Base-by-base conservation (phyloP, 2,329 filamentous ascomycete genomes). In the Monosporascus sp. region DNA sequence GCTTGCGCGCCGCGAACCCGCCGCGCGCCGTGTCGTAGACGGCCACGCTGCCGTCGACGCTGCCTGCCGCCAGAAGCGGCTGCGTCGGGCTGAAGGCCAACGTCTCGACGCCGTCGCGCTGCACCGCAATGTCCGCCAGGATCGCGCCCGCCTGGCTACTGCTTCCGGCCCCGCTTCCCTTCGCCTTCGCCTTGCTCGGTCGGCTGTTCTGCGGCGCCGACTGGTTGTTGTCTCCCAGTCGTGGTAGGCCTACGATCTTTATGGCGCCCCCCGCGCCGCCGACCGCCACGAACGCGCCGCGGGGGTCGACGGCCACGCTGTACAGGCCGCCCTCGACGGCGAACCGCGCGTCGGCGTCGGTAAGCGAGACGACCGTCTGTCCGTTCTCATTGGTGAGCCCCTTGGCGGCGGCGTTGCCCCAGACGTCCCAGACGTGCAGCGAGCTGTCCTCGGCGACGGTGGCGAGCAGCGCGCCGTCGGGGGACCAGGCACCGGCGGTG, bases 381-480 rank as follows among this genome's bases (percentile, higher is more conserved):
- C 80, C 79, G 61, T 81, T 81, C 60, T 79, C 75, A 52, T 73
- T 73, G 48, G 72, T 69, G 8, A 82, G 66, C 35, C 73, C 74
- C 61, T 74, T 73, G 44, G 76, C 86, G 3, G 87, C 86, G 1
- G 89, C 89, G 22, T 85, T 81, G 48, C 90, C 89, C 73, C 91
- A 96, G 15, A 92, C 87, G 66, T 97, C 94, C 83, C 90, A 97
- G 24, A 96, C 92, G 69, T 92, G 93, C 54, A 99, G 79, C 62
- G 86, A 92, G 54, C 85, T 82, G 70, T 97, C 93, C 68, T 97
- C 93, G 44, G 87, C 86, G 5, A 97, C 90, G 0, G 92, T 97
- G 7, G 89, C 90, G 2, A 99, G 80, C 17, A 97, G 76, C 31
- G 85, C 85, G 50, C 94, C 94, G 68, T 97, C 92, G 5, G 89